These are phyloP conservation scores for Paradendryphiella salina DNA, from an alignment of 2,329 filamentous ascomycete genomes.

Conservation along the genomic window DNA sequence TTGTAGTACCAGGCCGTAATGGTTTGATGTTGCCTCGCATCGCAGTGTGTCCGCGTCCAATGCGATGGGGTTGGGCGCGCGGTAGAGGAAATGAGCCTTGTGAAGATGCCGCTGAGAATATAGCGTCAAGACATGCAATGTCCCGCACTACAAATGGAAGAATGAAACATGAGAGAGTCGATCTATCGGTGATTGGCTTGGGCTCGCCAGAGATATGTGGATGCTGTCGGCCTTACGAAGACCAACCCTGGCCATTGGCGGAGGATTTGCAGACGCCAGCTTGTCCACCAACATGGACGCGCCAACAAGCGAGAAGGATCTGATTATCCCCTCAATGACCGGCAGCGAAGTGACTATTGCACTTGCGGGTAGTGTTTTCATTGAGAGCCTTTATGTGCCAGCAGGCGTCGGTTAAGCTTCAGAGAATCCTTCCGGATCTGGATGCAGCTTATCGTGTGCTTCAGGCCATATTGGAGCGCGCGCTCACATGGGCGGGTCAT, in stretches of 20 bases:
- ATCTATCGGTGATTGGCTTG: neutral
- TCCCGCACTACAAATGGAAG: neutral
- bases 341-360: conserved; percentile 15
- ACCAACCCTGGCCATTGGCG: conserved; percentile 23
- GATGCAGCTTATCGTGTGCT: conserved; percentile 12
- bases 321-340: conserved; percentile 2
- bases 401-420: neutral
- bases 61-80: conserved; percentile 1
- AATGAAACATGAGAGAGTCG: conserved; percentile 3
- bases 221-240: conserved; percentile 2
- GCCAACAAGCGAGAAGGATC: conserved; percentile 20
- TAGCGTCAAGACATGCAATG: neutral
- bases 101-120: neutral
- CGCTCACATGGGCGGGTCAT: conserved; percentile 16
- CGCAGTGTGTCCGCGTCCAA: neutral
- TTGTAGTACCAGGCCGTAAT: conserved; percentile 8
- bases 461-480: conserved; percentile 21
- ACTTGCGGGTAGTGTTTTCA: conserved; percentile 6
- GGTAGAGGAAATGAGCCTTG: neutral
- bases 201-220: neutral
- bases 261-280: conserved; percentile 23
- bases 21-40: conserved; percentile 16
- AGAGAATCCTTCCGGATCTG: conserved; percentile 1
- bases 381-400: conserved; percentile 10
- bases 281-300: conserved; percentile 19